Percentiles rank a stretch among this genome's conserved stretches.
These are phyloP conservation scores for Aspergillus fumigatiaffinis DNA, from an alignment of 2,329 filamentous ascomycete species.

Conservation along the genomic window DNA sequence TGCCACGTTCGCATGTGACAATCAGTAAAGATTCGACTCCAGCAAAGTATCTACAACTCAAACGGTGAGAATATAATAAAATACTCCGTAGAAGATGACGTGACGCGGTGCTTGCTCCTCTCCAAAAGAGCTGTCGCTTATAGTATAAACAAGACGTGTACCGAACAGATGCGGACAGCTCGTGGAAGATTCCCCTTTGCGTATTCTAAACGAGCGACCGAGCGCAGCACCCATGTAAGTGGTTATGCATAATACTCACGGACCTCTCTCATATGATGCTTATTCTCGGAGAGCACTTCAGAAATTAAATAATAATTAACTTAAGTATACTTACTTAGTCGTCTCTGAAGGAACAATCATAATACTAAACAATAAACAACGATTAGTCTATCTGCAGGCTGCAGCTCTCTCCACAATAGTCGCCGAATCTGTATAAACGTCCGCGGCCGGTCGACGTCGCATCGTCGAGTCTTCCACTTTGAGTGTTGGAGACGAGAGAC, in stretches of 20 bases:
- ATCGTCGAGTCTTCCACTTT: not conserved
- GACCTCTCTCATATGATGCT: not conserved
- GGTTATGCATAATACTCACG: not conserved
- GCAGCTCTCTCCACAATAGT: not conserved
- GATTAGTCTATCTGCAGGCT: too few species aligned
- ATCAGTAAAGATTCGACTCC: not conserved
- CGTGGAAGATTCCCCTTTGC: not conserved
- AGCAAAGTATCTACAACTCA: not conserved
- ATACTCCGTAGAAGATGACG: too few species aligned
- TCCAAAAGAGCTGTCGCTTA: too few species aligned
- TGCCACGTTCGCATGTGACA: not conserved
- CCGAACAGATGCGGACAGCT: not conserved
- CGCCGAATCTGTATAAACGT: too few species aligned
- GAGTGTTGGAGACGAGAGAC: not conserved
- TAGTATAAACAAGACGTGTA: not conserved
- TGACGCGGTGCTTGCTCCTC: too few species aligned
- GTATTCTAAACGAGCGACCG: not conserved
- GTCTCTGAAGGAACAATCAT: too few species aligned
- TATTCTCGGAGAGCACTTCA: not conserved
- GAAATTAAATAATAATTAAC: too few species aligned
- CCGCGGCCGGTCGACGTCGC: not conserved
- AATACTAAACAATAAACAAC: too few species aligned
- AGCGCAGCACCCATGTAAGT: too few species aligned
- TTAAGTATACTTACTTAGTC: too few species aligned
- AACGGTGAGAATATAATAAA: not conserved